Conservation (phyloP, 2,329 filamentous ascomycete species). For the Ophiostoma sp. region DNA sequence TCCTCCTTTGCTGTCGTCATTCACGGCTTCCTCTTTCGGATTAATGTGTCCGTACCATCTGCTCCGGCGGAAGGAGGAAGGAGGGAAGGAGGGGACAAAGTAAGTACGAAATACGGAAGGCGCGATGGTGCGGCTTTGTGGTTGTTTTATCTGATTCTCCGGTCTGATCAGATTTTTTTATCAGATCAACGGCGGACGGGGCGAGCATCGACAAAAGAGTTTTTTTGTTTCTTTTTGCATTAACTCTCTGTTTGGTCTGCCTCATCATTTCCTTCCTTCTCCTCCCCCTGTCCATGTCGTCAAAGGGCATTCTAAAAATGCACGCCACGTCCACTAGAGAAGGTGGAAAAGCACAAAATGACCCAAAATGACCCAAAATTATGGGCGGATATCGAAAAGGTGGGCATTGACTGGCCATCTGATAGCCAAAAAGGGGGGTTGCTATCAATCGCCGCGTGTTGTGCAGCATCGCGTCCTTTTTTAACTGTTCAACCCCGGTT, state of each 20-base stretch:
- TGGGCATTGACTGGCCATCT: neutral
- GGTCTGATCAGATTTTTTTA: neutral
- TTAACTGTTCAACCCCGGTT: neutral
- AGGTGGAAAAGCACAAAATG: neutral
- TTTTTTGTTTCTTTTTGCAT: neutral
- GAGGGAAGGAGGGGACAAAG: no score
- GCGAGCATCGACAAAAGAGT: neutral
- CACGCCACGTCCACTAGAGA: slow-evolving; percentile 2
- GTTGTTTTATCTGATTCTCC: neutral
- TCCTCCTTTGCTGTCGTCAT: neutral
- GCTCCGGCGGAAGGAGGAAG: neutral
- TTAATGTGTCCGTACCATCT: neutral
- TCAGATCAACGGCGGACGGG: neutral
- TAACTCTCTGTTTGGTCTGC: neutral
- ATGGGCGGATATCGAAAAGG: neutral
- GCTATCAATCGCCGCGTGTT: neutral
- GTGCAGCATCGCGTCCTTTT: neutral
- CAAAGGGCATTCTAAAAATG: neutral
- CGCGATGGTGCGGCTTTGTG: neutral
- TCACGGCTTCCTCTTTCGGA: neutral
- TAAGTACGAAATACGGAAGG: neutral
- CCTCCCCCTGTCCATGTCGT: neutral
- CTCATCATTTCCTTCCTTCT: neutral
- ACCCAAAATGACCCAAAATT: neutral
- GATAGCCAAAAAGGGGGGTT: neutral